phyloP scores from a whole-genome alignment of 2,329 filamentous ascomycete species.

The Aureobasidium musti region DNA sequence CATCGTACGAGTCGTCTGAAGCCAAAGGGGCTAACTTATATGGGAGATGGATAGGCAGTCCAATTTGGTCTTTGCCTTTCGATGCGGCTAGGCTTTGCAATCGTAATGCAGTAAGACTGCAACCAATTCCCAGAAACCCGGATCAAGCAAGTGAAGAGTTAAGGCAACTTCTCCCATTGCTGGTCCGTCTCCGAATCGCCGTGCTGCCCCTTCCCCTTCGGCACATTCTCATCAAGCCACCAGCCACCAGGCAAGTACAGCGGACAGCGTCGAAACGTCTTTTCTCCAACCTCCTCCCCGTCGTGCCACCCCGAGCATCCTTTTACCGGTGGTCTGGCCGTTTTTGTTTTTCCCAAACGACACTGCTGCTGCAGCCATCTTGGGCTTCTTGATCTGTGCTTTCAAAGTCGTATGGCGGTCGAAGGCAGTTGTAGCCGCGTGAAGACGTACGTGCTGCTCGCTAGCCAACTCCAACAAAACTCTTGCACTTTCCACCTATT shows the following conservation, averaged over 20 bases:
- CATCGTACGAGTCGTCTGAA: neutral
- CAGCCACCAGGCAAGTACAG: constrained; percentile 9
- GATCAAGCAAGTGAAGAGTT: neutral
- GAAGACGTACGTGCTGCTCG: neutral
- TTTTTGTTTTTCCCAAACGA: neutral
- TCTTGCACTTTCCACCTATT: neutral
- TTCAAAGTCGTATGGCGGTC: neutral
- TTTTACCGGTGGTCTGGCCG: neutral
- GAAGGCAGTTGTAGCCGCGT: constrained; percentile 12
- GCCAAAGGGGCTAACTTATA: neutral
- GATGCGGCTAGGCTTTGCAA: neutral
- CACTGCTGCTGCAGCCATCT: neutral
- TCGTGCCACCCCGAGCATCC: constrained; percentile 4
- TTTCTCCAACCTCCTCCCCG: constrained; percentile 6
- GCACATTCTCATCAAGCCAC: constrained; percentile 24
- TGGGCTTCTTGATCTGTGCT: neutral
- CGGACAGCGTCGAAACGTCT: constrained; percentile 12
- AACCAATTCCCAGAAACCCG: constrained; percentile 1
- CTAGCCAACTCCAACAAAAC: neutral
- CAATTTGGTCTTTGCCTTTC: neutral
- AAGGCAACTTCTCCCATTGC: neutral
- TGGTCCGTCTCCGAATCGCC: neutral
- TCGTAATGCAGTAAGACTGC: constrained; percentile 4
- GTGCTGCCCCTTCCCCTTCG: constrained; percentile 5
- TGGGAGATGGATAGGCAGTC: neutral